These are phyloP conservation scores for Choiromyces venosus DNA, from an alignment of 495 filamentous ascomycete species.

Conservation along the genomic window DNA sequence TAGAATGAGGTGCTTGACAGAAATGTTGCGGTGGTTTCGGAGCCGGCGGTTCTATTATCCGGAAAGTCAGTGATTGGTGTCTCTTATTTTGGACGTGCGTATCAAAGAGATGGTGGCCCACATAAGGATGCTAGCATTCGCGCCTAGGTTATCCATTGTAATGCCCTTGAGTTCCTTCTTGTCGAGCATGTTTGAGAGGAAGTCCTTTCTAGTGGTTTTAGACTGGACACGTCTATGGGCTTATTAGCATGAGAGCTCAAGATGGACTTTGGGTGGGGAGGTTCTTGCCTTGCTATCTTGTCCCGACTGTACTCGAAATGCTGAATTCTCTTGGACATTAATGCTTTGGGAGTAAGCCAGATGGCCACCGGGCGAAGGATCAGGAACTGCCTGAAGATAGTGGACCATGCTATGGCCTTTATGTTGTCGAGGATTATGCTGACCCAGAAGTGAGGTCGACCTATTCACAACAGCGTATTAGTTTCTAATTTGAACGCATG, in stretches of 20 bases:
- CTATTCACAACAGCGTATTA: not conserved
- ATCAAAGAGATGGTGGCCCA: slow-evolving; percentile 28
- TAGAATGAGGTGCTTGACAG: slow-evolving; percentile 50
- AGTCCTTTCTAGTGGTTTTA: slow-evolving; percentile 33
- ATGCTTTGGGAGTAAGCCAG: slow-evolving; percentile 26
- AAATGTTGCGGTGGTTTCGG: slow-evolving; percentile 52
- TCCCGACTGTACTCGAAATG: slow-evolving; percentile 27
- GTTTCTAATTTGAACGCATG: too few species aligned
- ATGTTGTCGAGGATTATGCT: slow-evolving; percentile 44
- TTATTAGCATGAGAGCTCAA: not conserved
- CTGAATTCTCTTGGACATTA: slow-evolving; percentile 26
- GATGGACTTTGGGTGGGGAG: not conserved
- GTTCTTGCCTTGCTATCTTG: slow-evolving; percentile 22
- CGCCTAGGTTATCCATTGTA: slow-evolving; percentile 43
- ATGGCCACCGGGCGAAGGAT: slow-evolving; percentile 18
- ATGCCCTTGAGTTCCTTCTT: slow-evolving; percentile 38
- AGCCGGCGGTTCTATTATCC: slow-evolving; percentile 58
- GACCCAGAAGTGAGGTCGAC: slow-evolving; percentile 49
- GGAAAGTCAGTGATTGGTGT: slow-evolving; percentile 38
- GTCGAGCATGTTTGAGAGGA: slow-evolving; percentile 36
- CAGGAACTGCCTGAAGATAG: not conserved
- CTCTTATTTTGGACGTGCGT: slow-evolving; percentile 33
- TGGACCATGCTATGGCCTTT: slow-evolving; percentile 11
- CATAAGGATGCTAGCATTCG: slow-evolving; percentile 43
- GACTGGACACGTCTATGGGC: slow-evolving; percentile 14